Evolutionary conservation across 495 filamentous ascomycete genomes (phyloP), one percentile per base, ranked within the genome.

Genomic region (Rostrohypoxylon terebratum): DNA sequence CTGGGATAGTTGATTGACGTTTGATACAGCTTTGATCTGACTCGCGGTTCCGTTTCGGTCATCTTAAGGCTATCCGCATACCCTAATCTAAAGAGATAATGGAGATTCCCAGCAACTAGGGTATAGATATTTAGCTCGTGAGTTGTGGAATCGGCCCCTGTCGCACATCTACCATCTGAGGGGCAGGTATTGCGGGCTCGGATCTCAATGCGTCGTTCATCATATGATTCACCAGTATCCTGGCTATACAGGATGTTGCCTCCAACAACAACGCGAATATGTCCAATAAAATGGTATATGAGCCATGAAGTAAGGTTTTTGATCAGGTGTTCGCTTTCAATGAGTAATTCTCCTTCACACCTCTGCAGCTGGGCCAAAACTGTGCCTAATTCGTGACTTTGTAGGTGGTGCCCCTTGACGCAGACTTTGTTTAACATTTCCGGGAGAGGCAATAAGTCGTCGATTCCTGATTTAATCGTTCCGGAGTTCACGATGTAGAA

Each of bases 311-410:
- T 31, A 54, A 33, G 11, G 3, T 54, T 25, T 25, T 54, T 54
- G n/a, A 54, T 54, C 50, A 54, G n/a, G 5, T 31, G 28, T 13
- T 54, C 28, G 8, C 50, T 54, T 11, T 54, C 50, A 54, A 54
- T 13, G 28, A 54, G 50, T 5, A 54, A n/a, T 21, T 54, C 50
- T 33, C 50, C 25, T n/a, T 54, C 13, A 25, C 50, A 54, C 23
- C 21, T 31, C 7, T 54, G 50, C 4, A 54, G n/a, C 14, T 54
- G 50, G 1, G 50, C 50, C 2, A 54, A 6, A 0, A 54, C 50
- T 14, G 21, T 54, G 23, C 50, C 50, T 23, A 54, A 31, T 28
- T 54, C 28, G 14, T 54, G 23, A 13, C 50, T 54, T 33, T 54
- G 50, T 31, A 54, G 13, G 23, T 54, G 50, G 14, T 54, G 21